A percentile compares a stretch with the other conserved stretches of the same genome.
These are phyloP conservation scores for Endocarpon pusillum DNA, from an alignment of 495 filamentous ascomycete genomes.

Conservation along the genomic window DNA sequence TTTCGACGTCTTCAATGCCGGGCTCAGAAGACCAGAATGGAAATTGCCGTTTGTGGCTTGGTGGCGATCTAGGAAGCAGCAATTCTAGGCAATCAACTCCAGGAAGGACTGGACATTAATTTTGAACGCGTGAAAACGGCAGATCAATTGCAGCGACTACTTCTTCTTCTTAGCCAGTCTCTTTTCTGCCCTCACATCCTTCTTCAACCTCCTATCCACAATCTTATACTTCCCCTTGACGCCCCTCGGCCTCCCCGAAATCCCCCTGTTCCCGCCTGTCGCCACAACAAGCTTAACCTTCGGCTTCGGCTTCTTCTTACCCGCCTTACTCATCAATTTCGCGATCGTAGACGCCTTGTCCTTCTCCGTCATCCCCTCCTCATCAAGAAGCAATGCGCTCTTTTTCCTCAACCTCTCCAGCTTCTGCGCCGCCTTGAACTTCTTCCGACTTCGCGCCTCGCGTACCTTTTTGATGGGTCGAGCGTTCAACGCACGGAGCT, in stretches of 20 bases:
- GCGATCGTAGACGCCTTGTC: constrained; percentile 81
- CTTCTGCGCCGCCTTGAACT: constrained; percentile 78
- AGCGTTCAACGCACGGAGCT: constrained; percentile 82
- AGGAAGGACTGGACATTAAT: no score
- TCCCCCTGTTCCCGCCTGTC: constrained; percentile 65
- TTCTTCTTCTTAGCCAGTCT: constrained; percentile 52
- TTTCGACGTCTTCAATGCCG: constrained; percentile 63
- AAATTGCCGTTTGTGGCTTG: constrained; percentile 76
- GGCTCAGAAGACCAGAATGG: constrained; percentile 58
- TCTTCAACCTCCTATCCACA: constrained; percentile 93
- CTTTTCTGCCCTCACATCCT: constrained; percentile 89
- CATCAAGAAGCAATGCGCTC: constrained; percentile 67
- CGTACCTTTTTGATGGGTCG: constrained; percentile 98
- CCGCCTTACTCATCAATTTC: constrained; percentile 63
- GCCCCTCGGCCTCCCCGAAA: constrained; percentile 58
- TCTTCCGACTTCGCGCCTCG: constrained; percentile 90
- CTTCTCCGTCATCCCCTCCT: constrained; percentile 81
- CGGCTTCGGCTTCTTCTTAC: constrained; percentile 70
- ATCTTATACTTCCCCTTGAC: constrained; percentile 99
- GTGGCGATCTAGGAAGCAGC: constrained; percentile 42
- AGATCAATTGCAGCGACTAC: constrained; percentile 8
- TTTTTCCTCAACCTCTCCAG: constrained; percentile 94
- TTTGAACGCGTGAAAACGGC: no score
- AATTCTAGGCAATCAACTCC: no score
- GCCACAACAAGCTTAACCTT: constrained; percentile 85